Percentiles rank a stretch among this genome's conserved stretches.
These are phyloP conservation scores for Yamadazyma tumulicola DNA, from an alignment of 805 yeast species.

Conservation along the genomic window DNA sequence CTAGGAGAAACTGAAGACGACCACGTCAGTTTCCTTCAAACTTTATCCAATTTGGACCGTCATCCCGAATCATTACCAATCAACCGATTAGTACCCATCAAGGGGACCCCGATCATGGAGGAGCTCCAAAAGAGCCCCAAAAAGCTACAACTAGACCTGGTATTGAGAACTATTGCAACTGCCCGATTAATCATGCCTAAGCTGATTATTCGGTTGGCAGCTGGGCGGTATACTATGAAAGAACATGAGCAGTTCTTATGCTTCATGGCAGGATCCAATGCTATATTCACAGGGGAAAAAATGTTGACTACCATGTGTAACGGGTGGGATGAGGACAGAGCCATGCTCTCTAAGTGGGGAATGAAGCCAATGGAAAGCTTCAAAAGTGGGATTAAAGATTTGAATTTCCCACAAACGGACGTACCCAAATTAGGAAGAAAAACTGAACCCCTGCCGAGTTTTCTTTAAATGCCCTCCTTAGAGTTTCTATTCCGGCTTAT, in stretches of 20 bases:
- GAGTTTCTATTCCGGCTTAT: not conserved
- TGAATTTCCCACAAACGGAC: too few species aligned
- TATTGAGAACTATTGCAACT: slow-evolving; percentile 69
- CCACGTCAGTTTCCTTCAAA: slow-evolving; percentile 63
- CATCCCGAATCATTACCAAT: slow-evolving; percentile 85
- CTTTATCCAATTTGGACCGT: slow-evolving; percentile 61
- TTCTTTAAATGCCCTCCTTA: not conserved
- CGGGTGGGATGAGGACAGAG: slow-evolving; percentile 80
- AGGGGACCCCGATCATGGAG: slow-evolving; percentile 72
- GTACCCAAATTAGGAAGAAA: too few species aligned
- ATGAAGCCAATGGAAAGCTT: slow-evolving; percentile 50
- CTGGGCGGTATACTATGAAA: slow-evolving; percentile 79
- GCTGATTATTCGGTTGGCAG: slow-evolving; percentile 69
- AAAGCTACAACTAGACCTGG: slow-evolving; percentile 54
- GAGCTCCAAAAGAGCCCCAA: slow-evolving; percentile 39
- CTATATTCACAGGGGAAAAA: slow-evolving; percentile 75
- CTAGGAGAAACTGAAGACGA: slow-evolving; percentile 73
- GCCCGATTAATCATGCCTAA: slow-evolving; percentile 74
- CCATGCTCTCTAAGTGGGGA: slow-evolving; percentile 70
- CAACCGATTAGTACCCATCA: slow-evolving; percentile 71
- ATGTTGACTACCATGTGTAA: slow-evolving; percentile 82
- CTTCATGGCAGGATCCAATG: slow-evolving; percentile 75
- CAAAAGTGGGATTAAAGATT: too few species aligned
- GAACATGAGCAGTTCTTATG: slow-evolving; percentile 73
- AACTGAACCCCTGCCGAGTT: too few species aligned